Evolutionary conservation across 2,329 filamentous ascomycete species (phyloP).

Genomic region (Plectosphaerella plurivora): DNA sequence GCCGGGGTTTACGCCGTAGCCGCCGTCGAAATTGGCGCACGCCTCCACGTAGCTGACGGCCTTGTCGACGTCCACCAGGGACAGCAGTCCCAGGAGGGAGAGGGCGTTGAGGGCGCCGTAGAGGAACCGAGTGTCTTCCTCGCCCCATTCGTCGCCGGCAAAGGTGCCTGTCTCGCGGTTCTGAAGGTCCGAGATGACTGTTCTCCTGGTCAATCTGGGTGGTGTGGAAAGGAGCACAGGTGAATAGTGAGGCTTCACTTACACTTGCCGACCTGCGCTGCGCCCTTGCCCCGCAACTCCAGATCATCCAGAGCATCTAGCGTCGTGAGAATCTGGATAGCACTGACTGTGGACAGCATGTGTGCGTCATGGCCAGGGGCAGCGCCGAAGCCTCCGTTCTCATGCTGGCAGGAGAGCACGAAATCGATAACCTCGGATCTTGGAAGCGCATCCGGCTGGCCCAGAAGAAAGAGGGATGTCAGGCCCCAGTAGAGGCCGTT

Average conservation of each 20-base stretch:
- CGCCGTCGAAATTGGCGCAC: conserved; percentile 92
- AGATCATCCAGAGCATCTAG: conserved; percentile 81
- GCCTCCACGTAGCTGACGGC: conserved; percentile 74
- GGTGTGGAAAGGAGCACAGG: too few species aligned
- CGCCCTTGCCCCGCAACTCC: conserved; percentile 66
- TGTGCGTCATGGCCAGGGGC: conserved; percentile 93
- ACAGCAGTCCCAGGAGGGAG: conserved; percentile 72
- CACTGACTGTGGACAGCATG: conserved; percentile 93
- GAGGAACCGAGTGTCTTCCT: conserved; percentile 90
- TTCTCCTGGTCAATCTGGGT: conserved; percentile 9
- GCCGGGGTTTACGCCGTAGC: conserved; percentile 83
- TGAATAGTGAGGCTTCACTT: conserved; percentile 42
- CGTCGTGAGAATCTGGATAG: conserved; percentile 86
- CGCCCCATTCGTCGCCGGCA: conserved; percentile 92
- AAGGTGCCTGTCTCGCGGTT: conserved; percentile 81
- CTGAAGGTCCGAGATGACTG: conserved; percentile 78
- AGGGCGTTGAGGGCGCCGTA: conserved; percentile 87
- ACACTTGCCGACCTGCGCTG: conserved; percentile 75
- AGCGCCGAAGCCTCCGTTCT: conserved; percentile 86
- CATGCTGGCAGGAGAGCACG: conserved; percentile 89
- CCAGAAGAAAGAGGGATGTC: conserved; percentile 80
- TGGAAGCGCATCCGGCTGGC: conserved; percentile 75
- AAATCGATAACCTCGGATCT: conserved; percentile 81
- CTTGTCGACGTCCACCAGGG: conserved; percentile 72
- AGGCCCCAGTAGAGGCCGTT: conserved; percentile 97